Conservation (phyloP, 495 filamentous ascomycete genomes). For the Parmelia sp. region DNA sequence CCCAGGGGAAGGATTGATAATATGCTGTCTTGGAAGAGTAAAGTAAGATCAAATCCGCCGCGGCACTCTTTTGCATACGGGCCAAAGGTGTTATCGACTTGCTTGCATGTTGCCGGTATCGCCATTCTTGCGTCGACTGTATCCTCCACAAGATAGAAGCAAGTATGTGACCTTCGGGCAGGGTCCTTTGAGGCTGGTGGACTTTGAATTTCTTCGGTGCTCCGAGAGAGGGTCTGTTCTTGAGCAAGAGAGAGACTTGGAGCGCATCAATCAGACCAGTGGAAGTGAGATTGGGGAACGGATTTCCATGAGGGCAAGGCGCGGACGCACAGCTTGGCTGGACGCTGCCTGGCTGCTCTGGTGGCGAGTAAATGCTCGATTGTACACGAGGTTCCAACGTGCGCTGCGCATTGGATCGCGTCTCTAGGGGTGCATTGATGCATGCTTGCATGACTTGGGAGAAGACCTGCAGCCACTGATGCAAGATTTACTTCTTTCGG, state of each 20-base stretch:
- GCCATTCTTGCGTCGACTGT: conserved; percentile 5
- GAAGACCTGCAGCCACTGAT: background rate
- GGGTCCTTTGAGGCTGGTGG: background rate
- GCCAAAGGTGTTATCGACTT: conserved; percentile 40
- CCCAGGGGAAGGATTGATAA: conserved; percentile 45
- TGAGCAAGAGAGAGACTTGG: background rate
- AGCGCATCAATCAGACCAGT: background rate
- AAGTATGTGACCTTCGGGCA: background rate
- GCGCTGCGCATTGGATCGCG: background rate
- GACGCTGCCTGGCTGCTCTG: background rate
- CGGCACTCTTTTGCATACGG: conserved; percentile 40
- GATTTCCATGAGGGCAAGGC: background rate
- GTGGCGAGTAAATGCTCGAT: background rate
- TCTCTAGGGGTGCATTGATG: background rate
- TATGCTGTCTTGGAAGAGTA: conserved; percentile 53
- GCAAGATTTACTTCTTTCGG: background rate
- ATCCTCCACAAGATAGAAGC: background rate
- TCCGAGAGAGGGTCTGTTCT: background rate
- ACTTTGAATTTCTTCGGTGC: background rate
- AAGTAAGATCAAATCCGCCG: conserved; percentile 55
- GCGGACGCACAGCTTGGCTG: background rate
- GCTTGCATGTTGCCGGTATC: conserved; percentile 1
- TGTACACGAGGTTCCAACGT: background rate
- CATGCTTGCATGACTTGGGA: background rate
- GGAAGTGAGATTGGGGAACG: background rate